These are phyloP conservation scores for Thielaviopsis euricoi DNA, from an alignment of 2,329 filamentous ascomycete genomes.

Conservation along the genomic window DNA sequence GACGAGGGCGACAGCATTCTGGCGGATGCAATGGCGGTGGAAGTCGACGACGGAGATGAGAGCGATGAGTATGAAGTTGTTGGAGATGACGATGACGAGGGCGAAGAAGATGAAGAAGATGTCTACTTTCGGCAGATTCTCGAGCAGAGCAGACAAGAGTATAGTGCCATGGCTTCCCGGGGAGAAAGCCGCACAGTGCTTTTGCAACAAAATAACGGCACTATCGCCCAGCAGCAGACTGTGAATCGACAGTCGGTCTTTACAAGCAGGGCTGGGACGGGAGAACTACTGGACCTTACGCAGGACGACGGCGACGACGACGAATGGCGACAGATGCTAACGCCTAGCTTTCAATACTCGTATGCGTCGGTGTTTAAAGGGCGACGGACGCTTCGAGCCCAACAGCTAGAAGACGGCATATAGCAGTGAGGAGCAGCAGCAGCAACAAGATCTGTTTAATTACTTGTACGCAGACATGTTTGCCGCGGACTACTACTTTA, in stretches of 20 bases:
- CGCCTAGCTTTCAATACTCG: neutral
- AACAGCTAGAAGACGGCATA: neutral
- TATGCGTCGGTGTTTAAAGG: neutral
- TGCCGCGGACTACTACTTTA: neutral
- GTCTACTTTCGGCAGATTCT: neutral
- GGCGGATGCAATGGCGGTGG: conserved; percentile 11
- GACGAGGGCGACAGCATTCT: conserved; percentile 5
- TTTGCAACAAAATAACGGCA: neutral
- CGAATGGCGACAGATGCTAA: conserved; percentile 1
- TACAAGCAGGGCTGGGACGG: neutral
- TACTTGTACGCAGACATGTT: neutral
- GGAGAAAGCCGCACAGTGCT: neutral
- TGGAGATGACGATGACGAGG: neutral
- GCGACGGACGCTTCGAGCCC: neutral
- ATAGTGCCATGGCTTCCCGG: neutral
- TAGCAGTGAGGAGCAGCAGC: neutral
- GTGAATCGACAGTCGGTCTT: neutral
- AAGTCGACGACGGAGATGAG: neutral
- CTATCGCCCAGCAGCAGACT: neutral
- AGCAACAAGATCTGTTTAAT: neutral
- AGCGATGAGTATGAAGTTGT: neutral
- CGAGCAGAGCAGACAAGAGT: neutral
- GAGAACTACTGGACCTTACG: neutral
- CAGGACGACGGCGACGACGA: neutral
- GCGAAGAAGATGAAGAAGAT: neutral